Evolutionary conservation across 768 basidiomycete genomes (phyloP).

Genomic region (Hortiboletus campestris): DNA sequence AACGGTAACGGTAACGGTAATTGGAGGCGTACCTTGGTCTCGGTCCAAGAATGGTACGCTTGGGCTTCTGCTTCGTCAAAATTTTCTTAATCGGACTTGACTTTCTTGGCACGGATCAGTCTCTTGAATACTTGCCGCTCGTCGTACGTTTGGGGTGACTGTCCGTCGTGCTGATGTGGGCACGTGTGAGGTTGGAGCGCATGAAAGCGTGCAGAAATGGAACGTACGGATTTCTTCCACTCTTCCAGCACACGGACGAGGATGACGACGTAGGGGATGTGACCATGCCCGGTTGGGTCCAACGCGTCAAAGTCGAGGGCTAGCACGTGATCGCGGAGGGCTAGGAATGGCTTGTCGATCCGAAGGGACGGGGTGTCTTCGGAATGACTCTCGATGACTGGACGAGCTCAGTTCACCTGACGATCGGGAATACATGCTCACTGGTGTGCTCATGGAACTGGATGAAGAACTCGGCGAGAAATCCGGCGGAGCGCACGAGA

Average conservation of each 20-base stretch:
- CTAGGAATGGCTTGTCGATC: conserved; percentile 86
- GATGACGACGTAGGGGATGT: conserved; percentile 88
- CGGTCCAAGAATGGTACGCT: conserved; percentile 77
- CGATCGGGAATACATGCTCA: conserved; percentile 37
- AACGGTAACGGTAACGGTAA: too few relatives aligned
- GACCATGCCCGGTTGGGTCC: conserved; percentile 87
- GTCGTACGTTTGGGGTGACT: conserved; percentile 46
- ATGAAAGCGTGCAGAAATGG: not conserved
- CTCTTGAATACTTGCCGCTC: conserved; percentile 83
- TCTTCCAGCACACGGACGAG: conserved; percentile 78
- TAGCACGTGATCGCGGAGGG: conserved; percentile 68
- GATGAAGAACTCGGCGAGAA: conserved; percentile 83
- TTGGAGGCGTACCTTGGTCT: conserved; percentile 39
- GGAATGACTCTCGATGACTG: conserved; percentile 88
- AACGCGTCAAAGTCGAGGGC: conserved; percentile 71
- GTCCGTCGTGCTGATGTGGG: conserved; percentile 59
- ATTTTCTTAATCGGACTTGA: conserved; percentile 91
- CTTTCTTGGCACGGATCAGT: conserved; percentile 54
- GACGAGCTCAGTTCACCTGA: not conserved
- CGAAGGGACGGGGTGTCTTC: conserved; percentile 73
- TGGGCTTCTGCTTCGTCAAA: conserved; percentile 93
- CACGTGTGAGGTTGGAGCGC: not conserved
- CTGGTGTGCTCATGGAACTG: conserved; percentile 88
- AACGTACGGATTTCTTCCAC: conserved; percentile 74
- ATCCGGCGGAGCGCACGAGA: conserved; percentile 80